phyloP scores from a whole-genome alignment of 2,329 filamentous ascomycete species.

The Penicillium griseofulvum region DNA sequence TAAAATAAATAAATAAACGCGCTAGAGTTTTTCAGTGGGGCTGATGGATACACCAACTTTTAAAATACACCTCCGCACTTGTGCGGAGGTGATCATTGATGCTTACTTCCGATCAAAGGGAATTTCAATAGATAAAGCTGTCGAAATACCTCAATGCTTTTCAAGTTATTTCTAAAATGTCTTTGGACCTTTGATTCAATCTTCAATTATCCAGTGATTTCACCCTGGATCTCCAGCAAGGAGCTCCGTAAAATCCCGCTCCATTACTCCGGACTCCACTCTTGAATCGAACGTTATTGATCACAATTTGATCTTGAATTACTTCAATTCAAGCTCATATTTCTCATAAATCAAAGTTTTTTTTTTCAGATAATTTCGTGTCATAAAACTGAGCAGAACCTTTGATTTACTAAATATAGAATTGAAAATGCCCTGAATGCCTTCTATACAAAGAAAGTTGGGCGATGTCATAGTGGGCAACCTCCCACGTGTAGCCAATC shows the following conservation, averaged over 20 bases:
- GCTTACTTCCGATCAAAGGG: neutral
- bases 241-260: conserved; percentile 24
- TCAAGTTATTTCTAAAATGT: no score
- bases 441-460: conserved; percentile 1
- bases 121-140: neutral
- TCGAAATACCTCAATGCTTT: neutral
- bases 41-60: conserved; percentile 11
- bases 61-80: conserved; percentile 19
- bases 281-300: conserved; percentile 13
- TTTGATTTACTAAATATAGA: neutral
- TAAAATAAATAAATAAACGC: conserved; percentile 7
- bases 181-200: neutral
- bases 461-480: conserved; percentile 25
- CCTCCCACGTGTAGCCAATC: conserved; percentile 21
- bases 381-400: no score
- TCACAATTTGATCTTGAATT: conserved; percentile 18
- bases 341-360: neutral
- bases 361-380: no score
- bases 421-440: neutral
- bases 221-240: conserved; percentile 1
- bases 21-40: conserved; percentile 18
- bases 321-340: neutral
- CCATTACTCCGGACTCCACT: conserved; percentile 23
- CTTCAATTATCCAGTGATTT: neutral
- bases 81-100: conserved; percentile 8